phyloP scores from a whole-genome alignment of 148 eudicot species.

The Nepenthes gracilis region DNA sequence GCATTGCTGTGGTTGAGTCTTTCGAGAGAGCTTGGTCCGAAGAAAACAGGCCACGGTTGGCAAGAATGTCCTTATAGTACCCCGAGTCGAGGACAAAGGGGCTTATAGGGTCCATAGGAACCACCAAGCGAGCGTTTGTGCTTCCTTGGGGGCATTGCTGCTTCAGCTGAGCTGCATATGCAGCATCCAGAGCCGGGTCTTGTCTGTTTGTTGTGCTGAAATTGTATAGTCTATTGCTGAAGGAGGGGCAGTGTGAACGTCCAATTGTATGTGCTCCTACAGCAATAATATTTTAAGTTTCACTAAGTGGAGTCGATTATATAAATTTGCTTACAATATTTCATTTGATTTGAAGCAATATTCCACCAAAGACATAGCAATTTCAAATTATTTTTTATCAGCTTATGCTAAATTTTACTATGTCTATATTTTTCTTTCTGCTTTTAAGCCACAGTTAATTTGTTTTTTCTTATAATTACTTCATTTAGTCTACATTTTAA shows the following conservation, averaged over 20 bases:
- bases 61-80: constrained; percentile 41
- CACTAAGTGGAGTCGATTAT: background rate
- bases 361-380: no score
- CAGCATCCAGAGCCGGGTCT: constrained; percentile 49
- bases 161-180: constrained; percentile 46
- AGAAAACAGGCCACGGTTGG: constrained; percentile 48
- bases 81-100: constrained; percentile 32
- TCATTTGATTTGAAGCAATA: no score
- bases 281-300: background rate
- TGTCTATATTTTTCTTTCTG: no score
- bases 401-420: no score
- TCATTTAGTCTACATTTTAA: no score
- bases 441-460: no score
- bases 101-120: constrained; percentile 58
- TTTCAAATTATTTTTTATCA: no score
- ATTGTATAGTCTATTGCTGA: constrained; percentile 41
- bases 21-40: constrained; percentile 62
- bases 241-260: constrained; percentile 62
- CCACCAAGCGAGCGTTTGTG: constrained; percentile 28
- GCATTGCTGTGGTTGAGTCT: constrained; percentile 20
- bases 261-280: constrained; percentile 89
- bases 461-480: no score
- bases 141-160: constrained; percentile 46
- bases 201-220: constrained; percentile 29
- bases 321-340: background rate